phyloP scores from a whole-genome alignment of 139 green algal species.

The Picochlorum sp. region DNA sequence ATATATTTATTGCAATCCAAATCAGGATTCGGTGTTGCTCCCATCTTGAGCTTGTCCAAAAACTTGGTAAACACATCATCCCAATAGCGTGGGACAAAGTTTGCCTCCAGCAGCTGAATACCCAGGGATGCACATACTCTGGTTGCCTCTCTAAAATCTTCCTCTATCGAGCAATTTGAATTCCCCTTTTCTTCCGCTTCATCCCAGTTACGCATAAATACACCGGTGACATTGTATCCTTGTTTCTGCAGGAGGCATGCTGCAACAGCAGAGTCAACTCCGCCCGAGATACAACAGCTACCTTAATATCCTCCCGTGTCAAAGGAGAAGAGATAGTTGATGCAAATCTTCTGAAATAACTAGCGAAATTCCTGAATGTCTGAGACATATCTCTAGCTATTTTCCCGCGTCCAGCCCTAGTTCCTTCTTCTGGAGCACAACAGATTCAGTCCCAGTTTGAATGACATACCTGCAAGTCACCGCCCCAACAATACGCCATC shows the following conservation, averaged over 20 bases:
- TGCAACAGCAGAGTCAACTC: slow-evolving; percentile 73
- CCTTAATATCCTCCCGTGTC: not conserved
- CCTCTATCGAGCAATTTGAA: slow-evolving; percentile 35
- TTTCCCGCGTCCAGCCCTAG: slow-evolving; percentile 12
- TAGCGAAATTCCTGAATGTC: not conserved
- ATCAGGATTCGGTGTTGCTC: slow-evolving; percentile 78
- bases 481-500: not conserved
- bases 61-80: slow-evolving; percentile 62
- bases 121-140: slow-evolving; percentile 38
- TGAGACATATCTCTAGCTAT: no score
- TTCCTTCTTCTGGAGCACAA: slow-evolving; percentile 28
- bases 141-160: slow-evolving; percentile 23
- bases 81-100: slow-evolving; percentile 73
- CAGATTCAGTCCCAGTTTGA: slow-evolving; percentile 27
- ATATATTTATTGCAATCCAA: slow-evolving; percentile 76
- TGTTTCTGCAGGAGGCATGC: slow-evolving; percentile 45
- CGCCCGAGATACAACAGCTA: slow-evolving; percentile 69
- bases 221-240: slow-evolving; percentile 46
- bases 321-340: not conserved
- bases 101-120: slow-evolving; percentile 57
- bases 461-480: slow-evolving; percentile 29
- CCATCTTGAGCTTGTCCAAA: slow-evolving; percentile 33
- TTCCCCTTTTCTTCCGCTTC: slow-evolving; percentile 58
- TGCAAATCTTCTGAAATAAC: not conserved
- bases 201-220: slow-evolving; percentile 83